Evolutionary conservation across 1,284 basidiomycete genomes (phyloP), one percentile per base, ranked within the genome.

Genomic region (Trichosporon sp.): DNA sequence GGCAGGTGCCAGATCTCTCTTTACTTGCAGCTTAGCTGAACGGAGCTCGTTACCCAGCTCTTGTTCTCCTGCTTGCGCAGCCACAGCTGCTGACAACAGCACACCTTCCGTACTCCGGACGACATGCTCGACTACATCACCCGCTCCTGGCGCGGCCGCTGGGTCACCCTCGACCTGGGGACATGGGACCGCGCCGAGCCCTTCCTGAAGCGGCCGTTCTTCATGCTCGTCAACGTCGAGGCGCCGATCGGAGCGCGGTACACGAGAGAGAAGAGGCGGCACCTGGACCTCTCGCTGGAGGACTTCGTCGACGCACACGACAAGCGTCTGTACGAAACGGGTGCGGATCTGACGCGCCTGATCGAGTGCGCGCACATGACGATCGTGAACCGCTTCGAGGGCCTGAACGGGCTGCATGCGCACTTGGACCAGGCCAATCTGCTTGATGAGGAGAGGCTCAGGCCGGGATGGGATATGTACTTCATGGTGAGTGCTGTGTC

Each of bases 381-480:
- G 46, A 85, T 98, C 72, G 85, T 87, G 75, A 98, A 98, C 81
- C 84, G 89, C 26, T 93, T 91, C 78, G 76, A 85, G 1, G 85
- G 86, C 10, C 75, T 92, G 2, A 73, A 85, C 2, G 86, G 85
- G 1, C 85, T 98, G 0, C 85, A 91, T 76, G 76, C 81, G 8
- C 86, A 95, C 77, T 85, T 98, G 0, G 89, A 91, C 69, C 77
- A 85, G 0, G 78, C 97, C 38, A 87, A 96, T 78, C 83, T 96
- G 4, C 78, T 90, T 21, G 88, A 94, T 78, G 84, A 87, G 6
- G 90, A 92, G 76, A 88, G 92, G 66, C 84, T 97, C 43, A 87
- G 95, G 46, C 95, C 95, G 0, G 88, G 89, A 7, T 98, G 95
- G 95, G 95, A 98, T 82, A 89, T 90, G 0, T 98, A 98, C 85